Conservation (phyloP, 116 monocot species). For the Papilionanthe hybrid region DNA sequence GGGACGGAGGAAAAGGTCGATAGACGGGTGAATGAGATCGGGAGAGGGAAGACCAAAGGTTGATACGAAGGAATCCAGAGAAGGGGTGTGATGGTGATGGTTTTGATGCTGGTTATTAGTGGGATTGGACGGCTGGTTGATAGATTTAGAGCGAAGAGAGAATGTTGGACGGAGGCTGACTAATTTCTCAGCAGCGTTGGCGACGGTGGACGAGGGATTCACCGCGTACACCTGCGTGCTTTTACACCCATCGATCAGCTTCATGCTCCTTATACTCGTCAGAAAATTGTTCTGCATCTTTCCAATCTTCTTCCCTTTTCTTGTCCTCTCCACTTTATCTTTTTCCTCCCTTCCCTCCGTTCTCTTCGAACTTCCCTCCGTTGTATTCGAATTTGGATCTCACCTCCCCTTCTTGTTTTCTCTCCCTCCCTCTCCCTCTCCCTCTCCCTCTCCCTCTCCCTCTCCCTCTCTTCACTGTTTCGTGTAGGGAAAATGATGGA, state of each 20-base stretch:
- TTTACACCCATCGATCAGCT: constrained; percentile 81
- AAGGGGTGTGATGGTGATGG: constrained; percentile 5
- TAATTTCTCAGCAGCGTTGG: constrained; percentile 6
- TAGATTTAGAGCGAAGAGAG: constrained; percentile 45
- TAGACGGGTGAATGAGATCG: constrained; percentile 64
- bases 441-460: background rate
- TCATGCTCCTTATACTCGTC: constrained; percentile 83
- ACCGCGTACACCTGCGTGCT: constrained; percentile 56
- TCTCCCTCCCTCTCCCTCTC: background rate
- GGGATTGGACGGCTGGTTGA: constrained; percentile 2
- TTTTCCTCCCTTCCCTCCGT: background rate
- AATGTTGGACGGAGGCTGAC: constrained; percentile 20
- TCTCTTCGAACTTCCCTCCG: background rate
- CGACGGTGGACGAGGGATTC: constrained; percentile 21
- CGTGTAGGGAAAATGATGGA: background rate
- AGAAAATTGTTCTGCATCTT: constrained; percentile 86
- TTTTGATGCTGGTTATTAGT: constrained; percentile 13
- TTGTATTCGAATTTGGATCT: background rate
- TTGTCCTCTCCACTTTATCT: background rate
- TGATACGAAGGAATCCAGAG: constrained; percentile 56
- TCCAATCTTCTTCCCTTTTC: background rate
- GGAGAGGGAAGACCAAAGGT: constrained; percentile 69
- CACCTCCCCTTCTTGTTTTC: background rate
- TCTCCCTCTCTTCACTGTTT: background rate
- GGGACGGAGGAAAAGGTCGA: constrained; percentile 84